These are phyloP conservation scores for Typha latifolia DNA, from an alignment of 176 grass and related monocot genomes.

Conservation along the genomic window DNA sequence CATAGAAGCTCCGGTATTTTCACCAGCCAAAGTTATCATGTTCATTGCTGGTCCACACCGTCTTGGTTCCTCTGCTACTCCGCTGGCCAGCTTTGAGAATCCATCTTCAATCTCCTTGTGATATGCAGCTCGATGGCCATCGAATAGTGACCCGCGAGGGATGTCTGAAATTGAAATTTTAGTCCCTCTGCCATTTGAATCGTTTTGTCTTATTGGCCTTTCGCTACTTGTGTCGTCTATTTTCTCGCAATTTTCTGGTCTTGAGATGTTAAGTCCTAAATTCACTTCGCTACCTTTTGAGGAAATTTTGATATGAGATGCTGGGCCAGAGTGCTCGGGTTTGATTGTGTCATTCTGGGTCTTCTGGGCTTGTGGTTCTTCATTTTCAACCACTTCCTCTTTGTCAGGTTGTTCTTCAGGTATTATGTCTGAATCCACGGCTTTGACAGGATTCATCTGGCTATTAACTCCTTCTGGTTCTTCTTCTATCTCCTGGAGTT, in stretches of 20 bases:
- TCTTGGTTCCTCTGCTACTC: constrained; percentile 6
- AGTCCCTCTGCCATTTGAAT: constrained; percentile 12
- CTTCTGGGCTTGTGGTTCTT: background rate
- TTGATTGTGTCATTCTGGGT: background rate
- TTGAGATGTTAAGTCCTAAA: constrained; percentile 21
- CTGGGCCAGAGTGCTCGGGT: background rate
- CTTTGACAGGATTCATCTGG: background rate
- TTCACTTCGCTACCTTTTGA: background rate
- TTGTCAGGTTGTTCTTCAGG: background rate
- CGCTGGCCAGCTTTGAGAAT: constrained; percentile 29
- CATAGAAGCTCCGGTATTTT: constrained; percentile 78
- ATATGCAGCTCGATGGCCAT: constrained; percentile 31
- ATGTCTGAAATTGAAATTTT: constrained; percentile 49
- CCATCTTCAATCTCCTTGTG: constrained; percentile 51
- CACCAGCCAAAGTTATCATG: constrained; percentile 62
- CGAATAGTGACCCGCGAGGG: constrained; percentile 26
- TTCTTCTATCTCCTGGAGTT: background rate
- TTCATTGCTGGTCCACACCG: background rate
- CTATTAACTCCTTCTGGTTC: background rate
- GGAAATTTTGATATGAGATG: background rate
- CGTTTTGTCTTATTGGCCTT: background rate
- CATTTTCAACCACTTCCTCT: background rate
- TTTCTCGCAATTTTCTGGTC: background rate
- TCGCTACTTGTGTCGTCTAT: background rate
- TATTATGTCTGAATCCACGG: background rate